Conservation (phyloP, 805 yeast genomes). For the Ogataea salicorniae region DNA sequence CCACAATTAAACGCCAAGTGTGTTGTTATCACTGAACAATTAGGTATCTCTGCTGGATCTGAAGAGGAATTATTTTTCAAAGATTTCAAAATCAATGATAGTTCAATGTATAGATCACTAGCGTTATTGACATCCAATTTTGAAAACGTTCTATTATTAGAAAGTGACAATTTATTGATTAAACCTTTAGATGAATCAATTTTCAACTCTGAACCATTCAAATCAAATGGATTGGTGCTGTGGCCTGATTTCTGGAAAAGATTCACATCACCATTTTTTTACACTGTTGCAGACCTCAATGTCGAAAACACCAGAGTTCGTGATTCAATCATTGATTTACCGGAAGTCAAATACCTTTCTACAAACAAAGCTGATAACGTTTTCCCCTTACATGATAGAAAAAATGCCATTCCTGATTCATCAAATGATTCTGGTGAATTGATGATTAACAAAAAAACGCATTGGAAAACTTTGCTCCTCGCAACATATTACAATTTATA, state of each 20-base stretch:
- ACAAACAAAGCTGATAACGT: constrained; percentile 14
- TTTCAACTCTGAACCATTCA: constrained; percentile 43
- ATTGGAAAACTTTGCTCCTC: constrained; percentile 41
- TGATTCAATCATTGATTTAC: constrained; percentile 25
- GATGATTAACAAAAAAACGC: constrained; percentile 42
- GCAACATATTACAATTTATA: constrained; percentile 46
- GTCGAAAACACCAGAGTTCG: constrained; percentile 32
- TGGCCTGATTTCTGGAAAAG: constrained; percentile 89
- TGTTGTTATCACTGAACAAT: constrained; percentile 44
- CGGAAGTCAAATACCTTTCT: constrained; percentile 23
- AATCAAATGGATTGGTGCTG: constrained; percentile 47
- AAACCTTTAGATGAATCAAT: constrained; percentile 34
- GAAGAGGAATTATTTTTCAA: constrained; percentile 38
- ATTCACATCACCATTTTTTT: constrained; percentile 65
- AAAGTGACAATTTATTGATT: constrained; percentile 41
- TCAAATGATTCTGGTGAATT: constrained; percentile 50
- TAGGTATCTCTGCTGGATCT: constrained; percentile 32
- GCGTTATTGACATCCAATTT: constrained; percentile 41
- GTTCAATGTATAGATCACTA: constrained; percentile 29
- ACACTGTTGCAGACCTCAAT: constrained; percentile 50
- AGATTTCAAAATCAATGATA: constrained; percentile 32
- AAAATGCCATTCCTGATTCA: constrained; percentile 44
- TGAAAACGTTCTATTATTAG: constrained; percentile 41
- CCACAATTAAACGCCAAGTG: constrained; percentile 55
- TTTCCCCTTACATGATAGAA: constrained; percentile 26